Evolutionary conservation across 768 basidiomycete genomes (phyloP), one percentile per base, ranked within the genome.

Genomic region (Cystobasidium ongulense): DNA sequence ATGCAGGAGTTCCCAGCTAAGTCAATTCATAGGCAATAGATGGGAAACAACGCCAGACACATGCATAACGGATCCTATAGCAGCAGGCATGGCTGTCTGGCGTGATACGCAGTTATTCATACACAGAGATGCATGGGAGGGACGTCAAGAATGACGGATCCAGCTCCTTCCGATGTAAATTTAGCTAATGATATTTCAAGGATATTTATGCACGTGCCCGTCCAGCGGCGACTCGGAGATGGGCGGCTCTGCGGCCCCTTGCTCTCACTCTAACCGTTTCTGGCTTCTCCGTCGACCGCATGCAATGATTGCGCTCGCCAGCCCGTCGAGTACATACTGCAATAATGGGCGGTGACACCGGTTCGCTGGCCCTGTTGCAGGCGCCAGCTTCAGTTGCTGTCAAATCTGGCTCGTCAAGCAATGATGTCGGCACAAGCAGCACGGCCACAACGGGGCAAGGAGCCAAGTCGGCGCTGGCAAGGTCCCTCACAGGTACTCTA

Each of bases 391-490:
- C 46, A 21, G 18, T 3, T 50, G 21, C n/a, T n/a, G n/a, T n/a
- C 8, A 50, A 50, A 8, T 50, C 46, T 35, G 57, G 57, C 57
- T 35, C 65, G 2, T 29, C 65, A 15, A 53, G 46, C 50, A 43
- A 25, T 11, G 31, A 46, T 5, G 43, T 11, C 11, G 46, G 5
- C 39, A 27, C 63, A 3, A 46, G 8, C 31, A 46, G 38, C 38
- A 10, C 68, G 33, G 68, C 52, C 1, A 54, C n/a, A 7, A 71
- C 29, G 1, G 53, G 33, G 5, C 29, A 52, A 36, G 53, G 54
- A 4, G 68, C 68, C 18, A 67, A 67, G 50, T 67, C 65, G 1
- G 68, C 68, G 1, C n/a, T 71, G 25, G 68, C 68, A 11, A 23
- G 68, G 10, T 54, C 50, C 10, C 33, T 71, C 5, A 71, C 68